Percentiles rank a stretch among this genome's conserved stretches.
Conservation (phyloP, 2,329 filamentous ascomycete genomes). For the Pestalotiopsis sp. region DNA sequence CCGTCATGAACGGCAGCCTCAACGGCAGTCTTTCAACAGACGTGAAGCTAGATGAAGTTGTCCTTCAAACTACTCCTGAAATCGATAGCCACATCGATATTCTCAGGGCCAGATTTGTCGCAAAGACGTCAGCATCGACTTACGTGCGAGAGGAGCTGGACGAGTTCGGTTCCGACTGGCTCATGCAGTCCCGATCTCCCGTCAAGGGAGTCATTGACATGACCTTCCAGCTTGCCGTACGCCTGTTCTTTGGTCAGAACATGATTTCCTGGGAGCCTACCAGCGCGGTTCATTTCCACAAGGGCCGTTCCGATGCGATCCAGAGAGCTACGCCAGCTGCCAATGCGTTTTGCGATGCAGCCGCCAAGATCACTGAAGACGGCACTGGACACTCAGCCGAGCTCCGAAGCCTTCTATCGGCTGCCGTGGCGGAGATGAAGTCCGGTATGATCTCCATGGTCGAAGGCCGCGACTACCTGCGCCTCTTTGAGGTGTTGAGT, state of each 20-base stretch:
- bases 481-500: conserved; percentile 6
- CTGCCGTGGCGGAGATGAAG: not conserved
- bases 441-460: not conserved
- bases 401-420: conserved; percentile 1
- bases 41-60: conserved; percentile 2
- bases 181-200: conserved; percentile 7
- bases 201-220: conserved; percentile 13
- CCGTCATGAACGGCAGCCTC: not conserved
- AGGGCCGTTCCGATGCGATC: conserved; percentile 8
- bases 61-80: conserved; percentile 5
- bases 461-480: conserved; percentile 4
- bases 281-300: conserved; percentile 7
- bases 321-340: conserved; percentile 12
- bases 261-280: conserved; percentile 12
- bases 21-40: not conserved
- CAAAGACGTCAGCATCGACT: conserved; percentile 6
- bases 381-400: not conserved
- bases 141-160: conserved; percentile 9
- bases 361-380: not conserved
- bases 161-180: conserved; percentile 12
- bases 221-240: conserved; percentile 12
- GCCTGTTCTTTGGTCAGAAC: conserved; percentile 11
- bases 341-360: conserved; percentile 11
- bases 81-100: not conserved
- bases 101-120: not conserved